These are phyloP conservation scores for Rubia occidens DNA, from an alignment of 305 asterid species.

Conservation along the genomic window DNA sequence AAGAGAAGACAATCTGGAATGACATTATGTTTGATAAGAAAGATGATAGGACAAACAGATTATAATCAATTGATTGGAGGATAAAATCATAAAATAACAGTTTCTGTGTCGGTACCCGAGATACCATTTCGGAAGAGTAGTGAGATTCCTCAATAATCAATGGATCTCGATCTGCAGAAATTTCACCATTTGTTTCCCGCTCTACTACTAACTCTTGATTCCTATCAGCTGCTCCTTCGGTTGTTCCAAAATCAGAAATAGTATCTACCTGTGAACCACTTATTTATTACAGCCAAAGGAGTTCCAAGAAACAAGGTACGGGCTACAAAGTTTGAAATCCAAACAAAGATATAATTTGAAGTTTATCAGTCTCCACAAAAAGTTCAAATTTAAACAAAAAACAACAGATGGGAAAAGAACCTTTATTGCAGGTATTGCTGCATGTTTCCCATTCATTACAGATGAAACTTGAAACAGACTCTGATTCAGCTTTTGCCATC, in stretches of 20 bases:
- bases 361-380: background rate
- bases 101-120: slow-evolving; percentile 21
- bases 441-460: slow-evolving; percentile 72
- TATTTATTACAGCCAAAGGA: slow-evolving; percentile 2
- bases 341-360: background rate
- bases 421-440: slow-evolving; percentile 54
- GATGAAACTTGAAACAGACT: slow-evolving; percentile 77
- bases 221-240: slow-evolving; percentile 31
- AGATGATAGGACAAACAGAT: background rate
- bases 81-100: slow-evolving; percentile 9
- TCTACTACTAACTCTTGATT: slow-evolving; percentile 22
- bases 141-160: slow-evolving; percentile 24
- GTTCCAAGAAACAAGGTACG: background rate
- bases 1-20: background rate
- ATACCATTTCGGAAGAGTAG: slow-evolving; percentile 20
- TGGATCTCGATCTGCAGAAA: slow-evolving; percentile 22
- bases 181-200: slow-evolving; percentile 14
- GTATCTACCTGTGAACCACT: slow-evolving; percentile 46
- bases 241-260: slow-evolving; percentile 43
- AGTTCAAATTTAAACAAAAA: background rate
- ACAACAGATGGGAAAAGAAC: slow-evolving; percentile 23
- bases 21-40: background rate
- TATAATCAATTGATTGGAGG: slow-evolving; percentile 14
- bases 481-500: slow-evolving; percentile 71
- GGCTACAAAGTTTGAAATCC: too few relatives aligned